Evolutionary conservation across 352 stramenopile species (phyloP).

Genomic region (Globisporangium solare): DNA sequence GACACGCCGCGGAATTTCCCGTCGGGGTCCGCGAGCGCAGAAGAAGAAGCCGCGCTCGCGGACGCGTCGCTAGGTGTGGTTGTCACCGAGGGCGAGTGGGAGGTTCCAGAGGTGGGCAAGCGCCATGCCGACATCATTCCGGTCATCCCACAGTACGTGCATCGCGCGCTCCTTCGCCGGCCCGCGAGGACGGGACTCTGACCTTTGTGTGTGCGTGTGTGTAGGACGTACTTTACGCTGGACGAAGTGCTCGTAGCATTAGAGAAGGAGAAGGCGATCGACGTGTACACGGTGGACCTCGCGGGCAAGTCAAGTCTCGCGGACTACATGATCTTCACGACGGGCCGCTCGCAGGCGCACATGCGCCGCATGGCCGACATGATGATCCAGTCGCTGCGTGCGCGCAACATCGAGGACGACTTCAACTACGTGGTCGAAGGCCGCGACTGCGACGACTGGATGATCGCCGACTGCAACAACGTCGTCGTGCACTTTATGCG

Average conservation of each 20-base stretch:
- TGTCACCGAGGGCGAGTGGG: conserved; percentile 38
- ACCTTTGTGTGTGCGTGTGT: not conserved
- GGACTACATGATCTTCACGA: conserved; percentile 89
- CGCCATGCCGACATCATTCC: conserved; percentile 77
- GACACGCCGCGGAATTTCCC: conserved; percentile 75
- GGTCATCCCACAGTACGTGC: conserved; percentile 32
- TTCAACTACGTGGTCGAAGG: conserved; percentile 84
- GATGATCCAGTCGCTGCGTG: conserved; percentile 84
- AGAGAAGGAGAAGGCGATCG: conserved; percentile 67
- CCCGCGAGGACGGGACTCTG: too few species aligned
- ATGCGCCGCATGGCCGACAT: conserved; percentile 88
- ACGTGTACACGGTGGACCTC: conserved; percentile 75
- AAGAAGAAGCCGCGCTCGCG: conserved; percentile 22
- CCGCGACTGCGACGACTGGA: conserved; percentile 89
- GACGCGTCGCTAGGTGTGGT: conserved; percentile 3
- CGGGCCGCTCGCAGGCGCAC: conserved; percentile 71
- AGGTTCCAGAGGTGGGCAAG: conserved; percentile 57
- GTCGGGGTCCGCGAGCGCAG: conserved; percentile 17
- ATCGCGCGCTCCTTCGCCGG: not conserved
- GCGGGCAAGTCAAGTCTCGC: conserved; percentile 76
- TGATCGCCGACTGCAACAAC: conserved; percentile 90
- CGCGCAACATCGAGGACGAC: conserved; percentile 52
- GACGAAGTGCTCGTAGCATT: conserved; percentile 64
- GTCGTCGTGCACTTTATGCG: conserved; percentile 88
- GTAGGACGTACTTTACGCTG: conserved; percentile 63